Evolutionary conservation across 345 rosid genomes (phyloP).

Genomic region (Mercurialis annua): DNA sequence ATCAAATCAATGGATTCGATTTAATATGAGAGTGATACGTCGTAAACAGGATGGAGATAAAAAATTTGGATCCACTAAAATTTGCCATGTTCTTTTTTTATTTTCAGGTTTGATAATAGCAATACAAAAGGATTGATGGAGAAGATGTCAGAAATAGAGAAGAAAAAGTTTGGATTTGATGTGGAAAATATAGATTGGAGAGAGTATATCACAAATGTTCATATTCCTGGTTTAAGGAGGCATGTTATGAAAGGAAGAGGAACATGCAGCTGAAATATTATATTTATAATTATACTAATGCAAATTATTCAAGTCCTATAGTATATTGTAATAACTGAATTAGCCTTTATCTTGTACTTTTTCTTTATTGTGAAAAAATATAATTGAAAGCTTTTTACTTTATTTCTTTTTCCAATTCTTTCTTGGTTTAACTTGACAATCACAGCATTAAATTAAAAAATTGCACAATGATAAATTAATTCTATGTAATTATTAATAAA

Average conservation of each 20-base stretch:
- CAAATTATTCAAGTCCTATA: neutral
- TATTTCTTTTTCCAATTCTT: neutral
- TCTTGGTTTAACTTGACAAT: too few species aligned
- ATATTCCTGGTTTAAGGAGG: slow-evolving; percentile 30
- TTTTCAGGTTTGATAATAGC: slow-evolving; percentile 75
- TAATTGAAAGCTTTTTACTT: neutral
- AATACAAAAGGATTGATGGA: slow-evolving; percentile 69
- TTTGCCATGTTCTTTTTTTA: too few species aligned
- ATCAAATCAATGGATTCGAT: too few species aligned
- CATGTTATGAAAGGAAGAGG: slow-evolving; percentile 32
- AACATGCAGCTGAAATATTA: neutral
- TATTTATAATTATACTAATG: neutral
- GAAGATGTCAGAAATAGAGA: slow-evolving; percentile 74
- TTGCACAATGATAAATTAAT: too few species aligned
- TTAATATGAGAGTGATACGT: too few species aligned
- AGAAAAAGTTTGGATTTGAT: slow-evolving; percentile 58
- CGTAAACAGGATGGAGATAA: too few species aligned
- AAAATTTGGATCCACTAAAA: too few species aligned
- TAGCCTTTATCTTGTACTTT: neutral
- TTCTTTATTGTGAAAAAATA: neutral
- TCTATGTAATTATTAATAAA: too few species aligned
- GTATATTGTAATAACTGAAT: slow-evolving; percentile 12
- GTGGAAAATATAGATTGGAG: slow-evolving; percentile 29
- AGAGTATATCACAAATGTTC: slow-evolving; percentile 29
- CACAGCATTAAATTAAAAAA: too few species aligned